A percentile compares a stretch with the other conserved stretches of the same genome.
Conservation (phyloP, 371 early-diverging fungal species). For the Lichtheimia ornata region DNA sequence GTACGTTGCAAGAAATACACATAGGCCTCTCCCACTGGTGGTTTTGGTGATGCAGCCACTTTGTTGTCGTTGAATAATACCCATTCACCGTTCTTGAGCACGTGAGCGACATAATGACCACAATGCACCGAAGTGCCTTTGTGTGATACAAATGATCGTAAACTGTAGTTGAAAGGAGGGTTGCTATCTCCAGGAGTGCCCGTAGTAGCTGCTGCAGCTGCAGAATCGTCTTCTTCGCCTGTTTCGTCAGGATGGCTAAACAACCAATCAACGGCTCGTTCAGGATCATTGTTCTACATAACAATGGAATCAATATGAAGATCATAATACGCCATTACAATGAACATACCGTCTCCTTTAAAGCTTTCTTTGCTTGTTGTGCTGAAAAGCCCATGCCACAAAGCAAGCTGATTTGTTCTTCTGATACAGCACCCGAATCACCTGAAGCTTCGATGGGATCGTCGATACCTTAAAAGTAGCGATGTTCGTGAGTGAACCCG, state of each 20-base stretch:
- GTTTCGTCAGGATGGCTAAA: constrained; percentile 85
- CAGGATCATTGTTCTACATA: constrained; percentile 71
- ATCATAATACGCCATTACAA: neutral
- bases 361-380: constrained; percentile 80
- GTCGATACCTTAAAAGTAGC: constrained; percentile 31
- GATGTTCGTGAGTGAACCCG: too few species aligned
- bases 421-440: constrained; percentile 19
- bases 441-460: constrained; percentile 34
- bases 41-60: constrained; percentile 74
- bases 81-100: constrained; percentile 77
- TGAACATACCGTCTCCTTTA: constrained; percentile 74
- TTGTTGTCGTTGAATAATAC: constrained; percentile 93
- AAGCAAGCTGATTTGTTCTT: constrained; percentile 60
- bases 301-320: neutral
- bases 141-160: constrained; percentile 91
- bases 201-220: neutral
- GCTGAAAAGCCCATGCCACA: constrained; percentile 91
- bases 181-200: constrained; percentile 24
- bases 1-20: constrained; percentile 61
- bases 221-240: constrained; percentile 32
- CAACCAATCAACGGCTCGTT: constrained; percentile 95
- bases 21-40: constrained; percentile 74
- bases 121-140: constrained; percentile 96
- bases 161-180: constrained; percentile 64
- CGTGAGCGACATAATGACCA: constrained; percentile 95